A percentile compares a stretch with the other conserved stretches of the same genome.
Conservation (phyloP, 192 early-diverging fungal genomes). For the Gaertneriomyces sp. region DNA sequence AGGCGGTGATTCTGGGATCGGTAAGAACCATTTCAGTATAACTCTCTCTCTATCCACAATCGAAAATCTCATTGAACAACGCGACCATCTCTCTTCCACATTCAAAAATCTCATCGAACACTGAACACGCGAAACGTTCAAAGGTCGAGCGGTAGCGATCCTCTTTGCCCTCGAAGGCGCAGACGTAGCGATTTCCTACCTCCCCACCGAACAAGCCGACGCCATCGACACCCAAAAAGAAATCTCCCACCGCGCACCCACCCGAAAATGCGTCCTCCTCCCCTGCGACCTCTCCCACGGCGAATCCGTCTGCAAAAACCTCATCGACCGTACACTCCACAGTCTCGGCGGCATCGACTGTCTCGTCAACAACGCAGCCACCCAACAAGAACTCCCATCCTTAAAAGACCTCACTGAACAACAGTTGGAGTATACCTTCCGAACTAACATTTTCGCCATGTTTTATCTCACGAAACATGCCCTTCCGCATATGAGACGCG, state of each 20-base stretch:
- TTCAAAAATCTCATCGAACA: neutral
- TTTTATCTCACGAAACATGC: conserved; percentile 50
- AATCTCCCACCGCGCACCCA: conserved; percentile 27
- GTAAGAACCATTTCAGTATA: too few relatives aligned
- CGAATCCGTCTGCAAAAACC: conserved; percentile 11
- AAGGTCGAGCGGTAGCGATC: conserved; percentile 50
- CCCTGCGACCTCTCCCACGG: conserved; percentile 24
- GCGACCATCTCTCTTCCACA: too few relatives aligned
- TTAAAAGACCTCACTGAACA: conserved; percentile 26
- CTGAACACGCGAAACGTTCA: neutral
- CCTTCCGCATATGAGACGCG: conserved; percentile 21
- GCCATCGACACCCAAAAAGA: conserved; percentile 43
- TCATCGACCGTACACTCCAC: conserved; percentile 13
- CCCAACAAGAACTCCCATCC: conserved; percentile 31
- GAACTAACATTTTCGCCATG: conserved; percentile 44
- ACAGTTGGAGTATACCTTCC: conserved; percentile 50
- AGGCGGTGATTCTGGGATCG: conserved; percentile 22
- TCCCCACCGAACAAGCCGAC: conserved; percentile 43
- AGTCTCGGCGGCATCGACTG: conserved; percentile 16
- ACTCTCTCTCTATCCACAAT: too few relatives aligned
- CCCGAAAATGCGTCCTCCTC: conserved; percentile 41
- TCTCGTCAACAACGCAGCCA: conserved; percentile 33
- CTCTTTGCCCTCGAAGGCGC: conserved; percentile 50
- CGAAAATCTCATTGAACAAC: too few relatives aligned
- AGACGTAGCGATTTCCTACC: conserved; percentile 47